Percentiles rank a stretch among this genome's conserved stretches.
These are phyloP conservation scores for Melanogaster broomeanus DNA, from an alignment of 768 basidiomycete genomes.

Conservation along the genomic window DNA sequence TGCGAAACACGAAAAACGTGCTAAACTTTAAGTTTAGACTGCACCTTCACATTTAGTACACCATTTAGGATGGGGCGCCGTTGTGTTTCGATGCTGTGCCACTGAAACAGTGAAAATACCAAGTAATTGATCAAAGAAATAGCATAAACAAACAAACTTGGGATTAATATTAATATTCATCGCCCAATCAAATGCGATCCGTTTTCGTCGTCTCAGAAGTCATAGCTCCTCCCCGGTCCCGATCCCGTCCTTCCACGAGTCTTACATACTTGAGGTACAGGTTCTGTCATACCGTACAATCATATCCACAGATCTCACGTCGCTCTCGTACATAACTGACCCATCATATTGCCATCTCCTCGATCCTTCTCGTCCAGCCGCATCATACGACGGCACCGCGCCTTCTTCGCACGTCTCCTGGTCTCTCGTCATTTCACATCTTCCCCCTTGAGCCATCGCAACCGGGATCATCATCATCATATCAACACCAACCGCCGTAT, in stretches of 20 bases:
- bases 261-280: neutral
- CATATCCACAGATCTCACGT: constrained; percentile 4
- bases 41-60: no score
- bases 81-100: constrained; percentile 10
- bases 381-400: constrained; percentile 5
- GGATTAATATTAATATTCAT: no score
- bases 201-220: constrained; percentile 9
- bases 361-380: constrained; percentile 12
- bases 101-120: no score
- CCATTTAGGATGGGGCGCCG: no score
- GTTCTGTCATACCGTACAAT: neutral
- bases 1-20: no score
- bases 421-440: neutral
- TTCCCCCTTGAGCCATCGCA: constrained; percentile 12
- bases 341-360: no score
- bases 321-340: neutral
- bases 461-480: constrained; percentile 20
- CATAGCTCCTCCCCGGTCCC: constrained; percentile 8
- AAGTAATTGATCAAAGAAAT: constrained; percentile 10
- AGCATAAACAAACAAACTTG: no score
- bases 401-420: neutral
- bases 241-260: constrained; percentile 8
- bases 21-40: no score
- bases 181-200: constrained; percentile 9
- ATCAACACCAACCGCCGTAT: neutral